These are phyloP conservation scores for Cutaneotrichosporon daszewskae DNA, from an alignment of 1,284 basidiomycete species.

Conservation along the genomic window DNA sequence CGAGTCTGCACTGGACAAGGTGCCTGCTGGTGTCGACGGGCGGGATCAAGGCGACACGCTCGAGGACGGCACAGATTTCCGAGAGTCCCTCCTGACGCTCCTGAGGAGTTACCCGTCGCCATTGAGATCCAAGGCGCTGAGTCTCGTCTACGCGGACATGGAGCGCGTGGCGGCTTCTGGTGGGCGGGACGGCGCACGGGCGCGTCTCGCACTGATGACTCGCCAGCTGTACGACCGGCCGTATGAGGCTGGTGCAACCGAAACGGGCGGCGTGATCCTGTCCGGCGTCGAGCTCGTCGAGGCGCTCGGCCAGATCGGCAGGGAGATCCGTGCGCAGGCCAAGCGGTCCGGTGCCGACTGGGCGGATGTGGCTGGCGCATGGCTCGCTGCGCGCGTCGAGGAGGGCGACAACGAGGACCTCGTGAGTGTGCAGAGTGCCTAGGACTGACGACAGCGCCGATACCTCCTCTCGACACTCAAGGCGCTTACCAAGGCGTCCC, in stretches of 20 bases:
- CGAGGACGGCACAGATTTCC: slow-evolving; percentile 30
- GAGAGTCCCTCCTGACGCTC: slow-evolving; percentile 29
- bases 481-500: slow-evolving; percentile 28
- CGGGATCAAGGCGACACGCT: slow-evolving; percentile 6
- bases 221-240: slow-evolving; percentile 36
- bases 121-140: slow-evolving; percentile 32
- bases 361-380: slow-evolving; percentile 30
- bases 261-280: slow-evolving; percentile 19
- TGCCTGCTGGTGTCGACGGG: slow-evolving; percentile 10
- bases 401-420: slow-evolving; percentile 26
- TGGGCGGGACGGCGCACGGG: slow-evolving; percentile 12
- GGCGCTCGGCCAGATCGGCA: slow-evolving; percentile 38
- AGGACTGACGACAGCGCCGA: slow-evolving; percentile 12
- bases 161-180: slow-evolving; percentile 8
- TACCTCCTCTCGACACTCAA: slow-evolving; percentile 34
- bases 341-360: slow-evolving; percentile 19
- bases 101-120: slow-evolving; percentile 44
- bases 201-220: slow-evolving; percentile 29
- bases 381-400: slow-evolving; percentile 33
- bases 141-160: slow-evolving; percentile 36
- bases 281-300: slow-evolving; percentile 31
- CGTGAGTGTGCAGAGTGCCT: background rate
- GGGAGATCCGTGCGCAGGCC: slow-evolving; percentile 25
- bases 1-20: slow-evolving; percentile 31
- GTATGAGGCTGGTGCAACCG: slow-evolving; percentile 31